Evolutionary conservation across 805 yeast genomes (phyloP).

Genomic region (Trichomonascus vanleenenianus): DNA sequence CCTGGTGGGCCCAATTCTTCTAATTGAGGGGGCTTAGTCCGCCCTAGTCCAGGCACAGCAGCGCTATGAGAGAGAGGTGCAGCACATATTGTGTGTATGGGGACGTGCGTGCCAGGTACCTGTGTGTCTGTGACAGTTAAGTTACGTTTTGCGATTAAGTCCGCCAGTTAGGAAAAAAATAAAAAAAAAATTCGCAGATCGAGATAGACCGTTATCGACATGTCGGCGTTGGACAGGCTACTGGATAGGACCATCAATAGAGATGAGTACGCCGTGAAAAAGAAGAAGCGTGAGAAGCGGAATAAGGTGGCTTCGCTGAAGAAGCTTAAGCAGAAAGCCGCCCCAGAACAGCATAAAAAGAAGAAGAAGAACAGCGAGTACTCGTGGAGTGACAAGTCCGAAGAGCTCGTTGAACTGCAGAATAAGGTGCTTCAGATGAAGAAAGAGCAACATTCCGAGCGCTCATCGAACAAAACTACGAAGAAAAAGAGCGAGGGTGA

Average conservation of each 20-base stretch:
- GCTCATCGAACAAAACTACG: background rate
- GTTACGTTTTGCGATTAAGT: no score
- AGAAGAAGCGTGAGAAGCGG: constrained; percentile 9
- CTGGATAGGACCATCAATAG: background rate
- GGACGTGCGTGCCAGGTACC: no score
- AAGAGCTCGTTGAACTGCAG: constrained; percentile 10
- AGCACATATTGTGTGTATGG: no score
- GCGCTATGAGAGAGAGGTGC: no score
- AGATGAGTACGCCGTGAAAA: background rate
- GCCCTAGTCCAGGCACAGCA: no score
- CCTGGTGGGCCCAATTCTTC: no score
- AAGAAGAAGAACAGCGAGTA: background rate
- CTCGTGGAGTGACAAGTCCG: constrained; percentile 7
- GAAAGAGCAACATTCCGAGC: background rate
- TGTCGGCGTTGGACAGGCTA: constrained; percentile 1
- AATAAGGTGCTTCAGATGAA: constrained; percentile 7
- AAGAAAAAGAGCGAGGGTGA: background rate
- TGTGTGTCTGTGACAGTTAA: no score
- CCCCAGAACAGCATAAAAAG: constrained; percentile 3
- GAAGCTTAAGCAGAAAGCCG: background rate
- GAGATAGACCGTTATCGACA: background rate
- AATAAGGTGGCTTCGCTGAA: constrained; percentile 1
- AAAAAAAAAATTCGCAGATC: no score
- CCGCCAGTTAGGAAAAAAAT: no score
- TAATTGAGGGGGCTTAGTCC: no score